phyloP scores from a whole-genome alignment of 768 basidiomycete genomes.

The Mycena venus region DNA sequence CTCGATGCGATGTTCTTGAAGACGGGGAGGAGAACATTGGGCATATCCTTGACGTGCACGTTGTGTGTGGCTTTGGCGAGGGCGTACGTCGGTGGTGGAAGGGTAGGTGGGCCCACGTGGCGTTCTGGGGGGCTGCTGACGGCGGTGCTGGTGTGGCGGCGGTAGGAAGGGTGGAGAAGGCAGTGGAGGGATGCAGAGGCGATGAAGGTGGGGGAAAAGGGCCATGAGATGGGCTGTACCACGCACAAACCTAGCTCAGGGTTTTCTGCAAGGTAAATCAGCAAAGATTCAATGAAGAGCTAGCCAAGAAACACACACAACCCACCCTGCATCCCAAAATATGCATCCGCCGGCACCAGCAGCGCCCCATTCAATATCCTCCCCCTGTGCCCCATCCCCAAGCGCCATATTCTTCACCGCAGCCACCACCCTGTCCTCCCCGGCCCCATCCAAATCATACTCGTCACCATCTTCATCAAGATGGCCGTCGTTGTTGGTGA shows the following conservation, averaged over 20 bases:
- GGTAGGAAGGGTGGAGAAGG: conserved; percentile 19
- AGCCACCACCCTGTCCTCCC: conserved; percentile 51
- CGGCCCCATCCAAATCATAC: conserved; percentile 57
- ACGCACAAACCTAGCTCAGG: conserved; percentile 39
- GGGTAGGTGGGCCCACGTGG: conserved; percentile 59
- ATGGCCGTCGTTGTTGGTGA: background rate
- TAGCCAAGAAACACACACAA: conserved; percentile 29
- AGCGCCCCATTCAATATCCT: conserved; percentile 83
- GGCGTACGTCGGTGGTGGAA: conserved; percentile 56
- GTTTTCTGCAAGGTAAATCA: conserved; percentile 33
- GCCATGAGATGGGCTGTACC: conserved; percentile 77
- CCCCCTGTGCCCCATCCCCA: conserved; percentile 77
- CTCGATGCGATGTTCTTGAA: conserved; percentile 83
- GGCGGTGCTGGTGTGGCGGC: conserved; percentile 17
- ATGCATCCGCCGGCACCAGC: conserved; percentile 81
- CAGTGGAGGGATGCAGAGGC: conserved; percentile 30
- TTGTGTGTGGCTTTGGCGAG: conserved; percentile 58
- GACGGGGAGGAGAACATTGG: conserved; percentile 70
- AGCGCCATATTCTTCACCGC: conserved; percentile 69
- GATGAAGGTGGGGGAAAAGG: conserved; percentile 46
- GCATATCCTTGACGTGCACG: conserved; percentile 70
- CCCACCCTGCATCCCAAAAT: conserved; percentile 61
- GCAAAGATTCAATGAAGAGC: conserved; percentile 46
- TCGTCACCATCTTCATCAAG: conserved; percentile 57
- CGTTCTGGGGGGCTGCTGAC: background rate